Evolutionary conservation across 2,329 filamentous ascomycete species (phyloP).

Genomic region (Colletotrichum sojae): DNA sequence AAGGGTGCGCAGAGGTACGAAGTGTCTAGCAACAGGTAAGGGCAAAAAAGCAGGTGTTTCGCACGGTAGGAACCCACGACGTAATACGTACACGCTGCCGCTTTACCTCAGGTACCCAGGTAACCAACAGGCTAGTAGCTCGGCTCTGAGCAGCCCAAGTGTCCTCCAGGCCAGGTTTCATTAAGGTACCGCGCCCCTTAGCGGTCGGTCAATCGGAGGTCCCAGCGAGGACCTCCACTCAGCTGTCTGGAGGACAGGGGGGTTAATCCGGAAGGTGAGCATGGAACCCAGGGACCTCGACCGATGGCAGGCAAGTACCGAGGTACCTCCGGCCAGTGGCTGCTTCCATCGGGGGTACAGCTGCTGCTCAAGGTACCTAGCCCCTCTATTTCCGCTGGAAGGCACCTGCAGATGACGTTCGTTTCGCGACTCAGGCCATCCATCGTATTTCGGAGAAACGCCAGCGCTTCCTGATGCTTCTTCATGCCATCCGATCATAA

Average conservation of each 20-base stretch:
- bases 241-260: conserved; percentile 10
- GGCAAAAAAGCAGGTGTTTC: conserved; percentile 41
- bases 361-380: background rate
- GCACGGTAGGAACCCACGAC: conserved; percentile 38
- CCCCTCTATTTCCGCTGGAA: conserved; percentile 19
- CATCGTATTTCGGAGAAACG: conserved; percentile 11
- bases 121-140: conserved; percentile 2
- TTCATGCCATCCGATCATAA: conserved; percentile 31
- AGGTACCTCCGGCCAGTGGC: conserved; percentile 2
- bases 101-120: too few species aligned
- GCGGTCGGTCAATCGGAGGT: conserved; percentile 37
- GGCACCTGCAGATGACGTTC: conserved; percentile 39
- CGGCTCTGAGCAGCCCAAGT: conserved; percentile 11
- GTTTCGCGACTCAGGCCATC: conserved; percentile 28
- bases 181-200: conserved; percentile 32
- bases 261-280: conserved; percentile 36
- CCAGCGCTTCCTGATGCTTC: conserved; percentile 10
- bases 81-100: conserved; percentile 37
- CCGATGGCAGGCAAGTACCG: too few species aligned
- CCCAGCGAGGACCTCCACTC: conserved; percentile 27
- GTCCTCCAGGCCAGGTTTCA: conserved; percentile 41
- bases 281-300: conserved; percentile 23
- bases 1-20: conserved; percentile 4
- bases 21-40: conserved; percentile 15
- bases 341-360: conserved; percentile 11